phyloP scores from a whole-genome alignment of 1,284 basidiomycete genomes.

The Veloboletus limbatus region DNA sequence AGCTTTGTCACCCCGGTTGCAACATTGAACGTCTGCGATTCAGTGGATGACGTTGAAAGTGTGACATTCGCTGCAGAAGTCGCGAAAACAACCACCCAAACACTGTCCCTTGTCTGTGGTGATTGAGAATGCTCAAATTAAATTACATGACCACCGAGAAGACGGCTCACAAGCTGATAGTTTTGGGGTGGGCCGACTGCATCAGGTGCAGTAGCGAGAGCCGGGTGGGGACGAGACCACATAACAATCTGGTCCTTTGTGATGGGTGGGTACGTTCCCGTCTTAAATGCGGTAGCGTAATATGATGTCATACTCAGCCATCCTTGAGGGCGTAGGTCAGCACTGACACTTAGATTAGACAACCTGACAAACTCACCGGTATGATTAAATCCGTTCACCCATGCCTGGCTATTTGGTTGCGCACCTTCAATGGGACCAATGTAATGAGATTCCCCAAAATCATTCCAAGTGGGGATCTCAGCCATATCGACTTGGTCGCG shows the following conservation, averaged over 20 bases:
- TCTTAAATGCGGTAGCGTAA: constrained; percentile 77
- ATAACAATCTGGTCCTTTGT: constrained; percentile 65
- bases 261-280: constrained; percentile 62
- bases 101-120: constrained; percentile 46
- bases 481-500: constrained; percentile 61
- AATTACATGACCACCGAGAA: constrained; percentile 1
- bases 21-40: constrained; percentile 49
- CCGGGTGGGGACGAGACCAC: constrained; percentile 74
- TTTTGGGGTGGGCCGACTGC: constrained; percentile 54
- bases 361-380: constrained; percentile 39
- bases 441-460: constrained; percentile 58
- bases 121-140: constrained; percentile 9
- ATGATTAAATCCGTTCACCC: constrained; percentile 68
- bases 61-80: constrained; percentile 52
- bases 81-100: constrained; percentile 68
- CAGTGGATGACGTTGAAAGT: constrained; percentile 47
- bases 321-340: constrained; percentile 31
- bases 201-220: constrained; percentile 51
- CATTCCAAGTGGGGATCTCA: constrained; percentile 67
- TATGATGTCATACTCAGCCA: constrained; percentile 68
- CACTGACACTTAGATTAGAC: neutral
- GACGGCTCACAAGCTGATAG: constrained; percentile 45
- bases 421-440: constrained; percentile 65
- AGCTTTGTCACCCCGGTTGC: constrained; percentile 65
- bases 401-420: constrained; percentile 61